A percentile compares a stretch with the other conserved stretches of the same genome.
Evolutionary conservation across 257 asterid genomes (phyloP).

Genomic region (Paulownia fortunei): DNA sequence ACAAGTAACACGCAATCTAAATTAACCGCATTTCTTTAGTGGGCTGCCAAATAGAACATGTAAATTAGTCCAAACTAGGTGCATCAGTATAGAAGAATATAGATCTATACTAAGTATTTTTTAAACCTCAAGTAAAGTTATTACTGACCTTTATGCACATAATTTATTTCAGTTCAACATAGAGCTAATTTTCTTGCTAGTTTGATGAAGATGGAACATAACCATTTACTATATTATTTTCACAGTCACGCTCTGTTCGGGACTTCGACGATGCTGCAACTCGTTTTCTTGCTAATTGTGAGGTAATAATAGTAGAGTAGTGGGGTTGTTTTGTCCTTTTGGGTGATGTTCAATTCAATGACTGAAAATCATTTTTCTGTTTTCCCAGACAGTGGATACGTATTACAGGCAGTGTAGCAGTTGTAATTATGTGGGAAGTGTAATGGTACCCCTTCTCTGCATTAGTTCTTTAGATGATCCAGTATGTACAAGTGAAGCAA

Average conservation of each 20-base stretch:
- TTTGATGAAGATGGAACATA: background rate
- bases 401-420: constrained; percentile 72
- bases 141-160: too few relatives aligned
- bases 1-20: too few relatives aligned
- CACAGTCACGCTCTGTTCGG: constrained; percentile 57
- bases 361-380: constrained; percentile 6
- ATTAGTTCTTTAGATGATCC: constrained; percentile 76
- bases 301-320: constrained; percentile 42
- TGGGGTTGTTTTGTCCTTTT: constrained; percentile 7
- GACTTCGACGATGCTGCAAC: constrained; percentile 70
- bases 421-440: constrained; percentile 55
- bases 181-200: background rate
- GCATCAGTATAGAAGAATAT: too few relatives aligned
- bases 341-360: background rate
- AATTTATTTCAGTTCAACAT: too few relatives aligned
- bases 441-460: constrained; percentile 74
- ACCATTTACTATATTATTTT: background rate
- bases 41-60: too few relatives aligned
- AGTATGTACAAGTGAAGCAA: constrained; percentile 75
- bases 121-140: too few relatives aligned
- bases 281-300: constrained; percentile 59
- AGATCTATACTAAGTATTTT: too few relatives aligned
- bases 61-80: too few relatives aligned
- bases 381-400: constrained; percentile 73
- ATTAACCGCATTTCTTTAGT: too few relatives aligned